Conservation (phyloP, 345 rosid genomes). For the Hypericum androsaemum region DNA sequence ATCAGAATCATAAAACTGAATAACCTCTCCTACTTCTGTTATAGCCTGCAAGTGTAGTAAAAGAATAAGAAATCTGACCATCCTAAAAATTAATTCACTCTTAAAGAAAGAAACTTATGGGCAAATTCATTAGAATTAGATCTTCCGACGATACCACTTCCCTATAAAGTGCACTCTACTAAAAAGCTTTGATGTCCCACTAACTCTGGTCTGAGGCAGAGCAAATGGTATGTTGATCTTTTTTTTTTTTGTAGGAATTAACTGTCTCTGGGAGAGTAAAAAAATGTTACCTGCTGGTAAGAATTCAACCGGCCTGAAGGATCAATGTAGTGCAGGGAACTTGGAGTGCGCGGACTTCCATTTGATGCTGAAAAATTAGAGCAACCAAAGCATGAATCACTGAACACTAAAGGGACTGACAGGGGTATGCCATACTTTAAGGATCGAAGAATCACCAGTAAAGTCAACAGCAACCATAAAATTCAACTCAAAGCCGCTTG, state of each 20-base stretch:
- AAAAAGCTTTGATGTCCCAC: too few relatives aligned
- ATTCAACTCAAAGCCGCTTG: conserved; percentile 72
- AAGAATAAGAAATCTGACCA: not conserved
- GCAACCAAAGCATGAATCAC: not conserved
- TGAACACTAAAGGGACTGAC: not conserved
- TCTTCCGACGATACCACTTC: too few relatives aligned
- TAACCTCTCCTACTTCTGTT: conserved; percentile 73
- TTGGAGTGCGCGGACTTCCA: conserved; percentile 55
- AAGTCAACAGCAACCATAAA: conserved; percentile 95
- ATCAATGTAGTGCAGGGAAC: conserved; percentile 78
- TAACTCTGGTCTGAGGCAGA: too few relatives aligned
- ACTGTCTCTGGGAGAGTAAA: not conserved
- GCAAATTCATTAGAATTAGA: too few relatives aligned
- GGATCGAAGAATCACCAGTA: conserved; percentile 39
- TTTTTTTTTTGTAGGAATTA: not conserved
- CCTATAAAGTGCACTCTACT: too few relatives aligned
- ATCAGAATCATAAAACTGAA: conserved; percentile 81
- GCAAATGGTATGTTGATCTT: not conserved
- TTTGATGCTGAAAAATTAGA: conserved; percentile 56
- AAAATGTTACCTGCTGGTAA: conserved; percentile 51
- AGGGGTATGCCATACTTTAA: not conserved
- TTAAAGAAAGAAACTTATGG: not conserved
- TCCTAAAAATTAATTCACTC: not conserved
- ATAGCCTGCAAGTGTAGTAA: conserved; percentile 46
- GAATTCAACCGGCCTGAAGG: conserved; percentile 68